Evolutionary conservation across 805 yeast species (phyloP).

Genomic region (Maudiozyma saulgeensis): DNA sequence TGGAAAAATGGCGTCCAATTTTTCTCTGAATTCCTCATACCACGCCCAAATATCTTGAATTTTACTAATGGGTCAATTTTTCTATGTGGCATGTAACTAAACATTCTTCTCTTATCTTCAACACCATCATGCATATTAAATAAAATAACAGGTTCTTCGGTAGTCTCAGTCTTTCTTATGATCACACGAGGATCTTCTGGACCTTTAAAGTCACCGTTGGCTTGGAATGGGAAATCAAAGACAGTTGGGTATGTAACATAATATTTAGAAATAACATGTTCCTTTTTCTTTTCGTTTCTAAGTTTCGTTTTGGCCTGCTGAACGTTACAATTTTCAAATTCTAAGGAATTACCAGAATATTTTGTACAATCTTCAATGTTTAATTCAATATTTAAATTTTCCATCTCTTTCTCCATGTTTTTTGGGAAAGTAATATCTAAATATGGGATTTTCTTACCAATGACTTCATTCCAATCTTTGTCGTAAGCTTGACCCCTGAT

Average conservation of each 20-base stretch:
- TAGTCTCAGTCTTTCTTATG: not conserved
- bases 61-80: slow-evolving; percentile 1
- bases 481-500: slow-evolving; percentile 37
- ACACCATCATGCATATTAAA: slow-evolving; percentile 5
- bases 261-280: slow-evolving; percentile 4
- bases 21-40: slow-evolving; percentile 1
- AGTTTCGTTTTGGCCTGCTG: slow-evolving; percentile 12
- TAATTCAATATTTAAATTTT: slow-evolving; percentile 16
- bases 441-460: slow-evolving; percentile 19
- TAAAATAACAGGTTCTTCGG: slow-evolving; percentile 7
- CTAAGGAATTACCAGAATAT: slow-evolving; percentile 11
- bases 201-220: slow-evolving; percentile 1
- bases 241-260: slow-evolving; percentile 5
- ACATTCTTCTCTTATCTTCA: slow-evolving; percentile 2
- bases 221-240: slow-evolving; percentile 2
- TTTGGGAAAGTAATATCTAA: slow-evolving; percentile 15
- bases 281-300: slow-evolving; percentile 5
- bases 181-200: slow-evolving; percentile 8
- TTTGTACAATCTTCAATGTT: slow-evolving; percentile 21
- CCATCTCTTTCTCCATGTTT: slow-evolving; percentile 24
- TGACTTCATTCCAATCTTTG: slow-evolving; percentile 33
- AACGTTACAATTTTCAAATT: slow-evolving; percentile 16
- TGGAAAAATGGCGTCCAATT: slow-evolving; percentile 12
- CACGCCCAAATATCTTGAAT: not conserved
- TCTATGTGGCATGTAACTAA: slow-evolving; percentile 7